These are phyloP conservation scores for Penicillium dipodomyicola DNA, from an alignment of 495 filamentous ascomycete genomes.

Conservation along the genomic window DNA sequence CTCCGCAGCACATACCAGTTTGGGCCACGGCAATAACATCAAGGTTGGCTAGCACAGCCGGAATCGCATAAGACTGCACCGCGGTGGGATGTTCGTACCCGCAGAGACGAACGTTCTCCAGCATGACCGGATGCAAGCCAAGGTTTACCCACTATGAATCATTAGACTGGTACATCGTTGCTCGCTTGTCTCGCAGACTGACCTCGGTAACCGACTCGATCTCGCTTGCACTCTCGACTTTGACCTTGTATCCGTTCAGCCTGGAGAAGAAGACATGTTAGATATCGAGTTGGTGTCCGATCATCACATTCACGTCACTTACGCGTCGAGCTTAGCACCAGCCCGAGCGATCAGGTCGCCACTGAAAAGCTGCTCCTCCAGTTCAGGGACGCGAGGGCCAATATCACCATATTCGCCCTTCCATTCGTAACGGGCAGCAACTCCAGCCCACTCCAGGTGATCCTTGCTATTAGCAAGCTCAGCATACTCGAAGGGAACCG, in stretches of 20 bases:
- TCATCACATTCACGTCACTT: conserved; percentile 14
- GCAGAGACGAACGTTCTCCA: conserved; percentile 70
- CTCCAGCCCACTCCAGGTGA: conserved; percentile 51
- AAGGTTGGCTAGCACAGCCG: conserved; percentile 65
- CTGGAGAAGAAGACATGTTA: not conserved
- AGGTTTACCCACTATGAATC: conserved; percentile 62
- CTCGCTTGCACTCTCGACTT: conserved; percentile 27
- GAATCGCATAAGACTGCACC: conserved; percentile 80
- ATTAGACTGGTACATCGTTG: conserved; percentile 22
- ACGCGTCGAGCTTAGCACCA: conserved; percentile 44
- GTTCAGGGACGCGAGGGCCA: conserved; percentile 61
- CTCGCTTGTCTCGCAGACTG: conserved; percentile 40
- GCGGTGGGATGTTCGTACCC: conserved; percentile 70
- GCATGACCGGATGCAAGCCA: conserved; percentile 80
- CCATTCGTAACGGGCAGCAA: conserved; percentile 75
- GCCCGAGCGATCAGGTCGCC: conserved; percentile 42
- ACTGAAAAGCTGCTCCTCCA: conserved; percentile 74
- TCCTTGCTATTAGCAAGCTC: conserved; percentile 37
- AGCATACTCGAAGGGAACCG: conserved; percentile 53
- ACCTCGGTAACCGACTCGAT: conserved; percentile 24
- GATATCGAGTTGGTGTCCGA: not conserved
- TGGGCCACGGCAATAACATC: conserved; percentile 88
- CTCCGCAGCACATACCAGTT: conserved; percentile 65
- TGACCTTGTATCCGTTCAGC: not conserved
- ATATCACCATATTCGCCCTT: conserved; percentile 82